Evolutionary conservation across 164 flowering plant species (phyloP), one percentile per base, ranked within the genome.

Genomic region (Macadamia tetraphylla): DNA sequence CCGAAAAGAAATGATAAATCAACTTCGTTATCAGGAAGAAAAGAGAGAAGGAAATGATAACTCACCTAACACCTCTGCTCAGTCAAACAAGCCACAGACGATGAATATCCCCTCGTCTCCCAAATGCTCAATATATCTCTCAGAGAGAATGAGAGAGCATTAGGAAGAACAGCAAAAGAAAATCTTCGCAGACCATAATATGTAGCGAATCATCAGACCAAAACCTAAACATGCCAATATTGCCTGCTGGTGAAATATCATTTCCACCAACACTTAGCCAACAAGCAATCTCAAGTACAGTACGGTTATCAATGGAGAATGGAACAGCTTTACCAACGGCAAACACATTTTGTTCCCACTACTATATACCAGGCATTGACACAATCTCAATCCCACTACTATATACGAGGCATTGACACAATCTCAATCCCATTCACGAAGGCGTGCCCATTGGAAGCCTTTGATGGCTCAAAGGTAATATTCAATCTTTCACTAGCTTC

Each of bases 171-270:
- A 23, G 23, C 23, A 23, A 23, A 23, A 23, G 23, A 23, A 23
- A 23, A 23, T 23, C 23, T 23, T 23, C 23, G 72, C 87, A 0
- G 92, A 15, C 81, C 84, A 74, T 29, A 85, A 92, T 66, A 67
- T 84, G 90, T 1, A 71, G 75, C 2, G 81, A 60, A 57, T 92
- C 96, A 78, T 84, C 87, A 15, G 29, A 57, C 81, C 81, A 79
- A 10, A 66, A 14, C 15, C 81, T 67, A 53, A 68, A 79, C 65
- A 76, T 48, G 43, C 74, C 74, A 49, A 77, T 70, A 71, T 75
- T 79, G 6, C 2, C 9, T 17, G 60, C 23, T 4, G 79, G 76
- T 1, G 75, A 58, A 29, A 78, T 64, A 18, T 67, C 44, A 5
- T 44, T 43, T 3, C 70, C 70, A 46, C 70, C 70, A 10, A 67